Percentiles rank a stretch among this genome's conserved stretches.
Evolutionary conservation across 805 yeast genomes (phyloP).

Genomic region (Candida nonsorbophila): DNA sequence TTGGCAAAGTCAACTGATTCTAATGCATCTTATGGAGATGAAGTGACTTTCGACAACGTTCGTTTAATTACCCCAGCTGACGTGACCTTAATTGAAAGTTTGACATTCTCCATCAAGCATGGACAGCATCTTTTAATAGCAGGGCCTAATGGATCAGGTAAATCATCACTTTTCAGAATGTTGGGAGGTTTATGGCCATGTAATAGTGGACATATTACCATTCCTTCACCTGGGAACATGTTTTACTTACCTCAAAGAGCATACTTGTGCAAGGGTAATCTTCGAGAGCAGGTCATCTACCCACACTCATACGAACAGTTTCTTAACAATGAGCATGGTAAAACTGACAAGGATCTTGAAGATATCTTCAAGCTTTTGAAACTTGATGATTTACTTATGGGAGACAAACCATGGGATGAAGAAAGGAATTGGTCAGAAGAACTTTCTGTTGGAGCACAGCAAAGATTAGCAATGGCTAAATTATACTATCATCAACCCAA

Average conservation of each 20-base stretch:
- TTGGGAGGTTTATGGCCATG: slow-evolving; percentile 95
- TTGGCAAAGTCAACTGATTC: slow-evolving; percentile 1
- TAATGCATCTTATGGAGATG: slow-evolving; percentile 38
- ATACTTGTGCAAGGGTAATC: slow-evolving; percentile 72
- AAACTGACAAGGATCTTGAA: slow-evolving; percentile 45
- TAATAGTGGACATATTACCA: slow-evolving; percentile 47
- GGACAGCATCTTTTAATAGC: slow-evolving; percentile 86
- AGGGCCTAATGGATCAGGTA: slow-evolving; percentile 96
- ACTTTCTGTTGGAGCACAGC: slow-evolving; percentile 87
- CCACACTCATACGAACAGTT: slow-evolving; percentile 69
- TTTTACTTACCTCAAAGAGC: slow-evolving; percentile 93
- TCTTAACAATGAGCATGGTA: slow-evolving; percentile 22
- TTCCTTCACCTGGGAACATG: slow-evolving; percentile 62
- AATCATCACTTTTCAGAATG: slow-evolving; percentile 84
- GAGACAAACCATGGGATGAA: slow-evolving; percentile 51
- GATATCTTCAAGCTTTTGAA: slow-evolving; percentile 54
- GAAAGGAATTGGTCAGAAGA: slow-evolving; percentile 85
- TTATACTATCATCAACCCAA: slow-evolving; percentile 86
- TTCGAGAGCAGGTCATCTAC: slow-evolving; percentile 84
- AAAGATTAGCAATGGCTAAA: slow-evolving; percentile 88
- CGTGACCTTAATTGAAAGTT: slow-evolving; percentile 59
- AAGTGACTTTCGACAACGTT: slow-evolving; percentile 66
- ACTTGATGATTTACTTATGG: slow-evolving; percentile 48
- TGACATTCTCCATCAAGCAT: slow-evolving; percentile 66
- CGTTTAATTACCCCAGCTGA: slow-evolving; percentile 86